Base-by-base conservation (phyloP, 352 stramenopile species). In the Elongisporangium senticosum region DNA sequence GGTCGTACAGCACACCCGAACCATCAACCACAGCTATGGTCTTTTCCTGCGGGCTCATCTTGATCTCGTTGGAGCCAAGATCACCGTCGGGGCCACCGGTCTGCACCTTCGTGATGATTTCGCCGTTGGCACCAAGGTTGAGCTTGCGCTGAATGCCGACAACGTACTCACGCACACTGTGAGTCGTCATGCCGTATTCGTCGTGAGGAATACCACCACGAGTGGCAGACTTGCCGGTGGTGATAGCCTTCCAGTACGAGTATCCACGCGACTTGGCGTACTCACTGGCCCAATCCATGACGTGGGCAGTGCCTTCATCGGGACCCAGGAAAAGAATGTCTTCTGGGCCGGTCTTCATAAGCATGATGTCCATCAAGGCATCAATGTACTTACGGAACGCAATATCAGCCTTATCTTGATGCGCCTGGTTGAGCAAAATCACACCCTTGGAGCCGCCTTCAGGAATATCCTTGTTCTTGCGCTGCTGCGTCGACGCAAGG, bases 381-480 rank as follows among this genome's bases (percentile, higher is more conserved):
- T 99, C 98, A 47, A 99, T 96, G 64, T 90, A 92, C 87, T 99
- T 99, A 66, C 96, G 84, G 80, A 98, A 96, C 7, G 79, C 82
- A 23, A 93, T 79, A 43, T 93, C 79, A 14, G 76, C 77, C 71
- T 96, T 98, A 64, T 87, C 80, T 61, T 77, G 72, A 69, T 96
- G 90, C 21, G 83, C 83, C 49, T 92, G 89, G 79, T 99, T 95
- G 28, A 98, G 86, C 37, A 99, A 75, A 37, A 96, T 71, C 1
- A 99, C 96, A 47, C 87, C 96, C 77, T 99, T 99, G 47, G 91
- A 98, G 55, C 97, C 97, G 50, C 97, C 97, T 71, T 99, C 97
- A 2, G 97, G 96, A 61, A 99, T 99, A 70, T 99, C 97, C 83
- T 99, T 99, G 83, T 99, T 99, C 79, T 99, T 99, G 43, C 97